phyloP scores from a whole-genome alignment of 2,329 filamentous ascomycete genomes.

The Penicillium sp. region DNA sequence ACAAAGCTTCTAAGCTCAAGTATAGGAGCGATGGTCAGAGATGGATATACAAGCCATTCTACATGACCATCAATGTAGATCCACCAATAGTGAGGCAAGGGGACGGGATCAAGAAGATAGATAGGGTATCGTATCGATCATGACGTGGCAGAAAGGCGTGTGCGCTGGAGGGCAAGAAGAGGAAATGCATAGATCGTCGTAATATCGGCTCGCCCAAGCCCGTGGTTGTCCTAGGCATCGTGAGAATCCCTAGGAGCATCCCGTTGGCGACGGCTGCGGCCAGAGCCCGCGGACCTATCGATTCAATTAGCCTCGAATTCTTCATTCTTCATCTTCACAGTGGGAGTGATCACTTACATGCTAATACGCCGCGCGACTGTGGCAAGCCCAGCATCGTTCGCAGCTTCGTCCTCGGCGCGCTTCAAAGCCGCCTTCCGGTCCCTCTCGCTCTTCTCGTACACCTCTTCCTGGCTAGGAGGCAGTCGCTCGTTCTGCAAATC shows the following conservation, averaged over 20 bases:
- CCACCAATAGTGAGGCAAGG: conserved; percentile 16
- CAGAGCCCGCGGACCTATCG: conserved; percentile 45
- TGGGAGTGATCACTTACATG: conserved; percentile 70
- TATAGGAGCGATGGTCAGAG: conserved; percentile 7
- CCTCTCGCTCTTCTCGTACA: conserved; percentile 78
- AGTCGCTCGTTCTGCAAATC: conserved; percentile 95
- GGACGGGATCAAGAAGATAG: conserved; percentile 27
- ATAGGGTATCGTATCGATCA: conserved; percentile 32
- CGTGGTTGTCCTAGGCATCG: conserved; percentile 30
- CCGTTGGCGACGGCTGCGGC: conserved; percentile 38
- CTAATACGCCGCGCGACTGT: conserved; percentile 88
- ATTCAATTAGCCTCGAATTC: not conserved
- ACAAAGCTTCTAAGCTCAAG: conserved; percentile 4
- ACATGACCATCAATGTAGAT: conserved; percentile 17
- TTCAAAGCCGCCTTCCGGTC: conserved; percentile 82
- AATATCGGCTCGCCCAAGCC: conserved; percentile 25
- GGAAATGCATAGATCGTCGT: conserved; percentile 33
- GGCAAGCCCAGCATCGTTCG: conserved; percentile 87
- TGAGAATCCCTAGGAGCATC: conserved; percentile 25
- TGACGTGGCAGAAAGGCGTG: conserved; percentile 26
- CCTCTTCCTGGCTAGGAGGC: conserved; percentile 90
- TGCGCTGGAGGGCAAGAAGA: conserved; percentile 28
- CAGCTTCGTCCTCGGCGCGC: conserved; percentile 83
- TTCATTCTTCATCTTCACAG: not conserved
- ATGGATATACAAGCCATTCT: conserved; percentile 18